phyloP scores from a whole-genome alignment of 345 rosid species.

The Boechera retrofracta region DNA sequence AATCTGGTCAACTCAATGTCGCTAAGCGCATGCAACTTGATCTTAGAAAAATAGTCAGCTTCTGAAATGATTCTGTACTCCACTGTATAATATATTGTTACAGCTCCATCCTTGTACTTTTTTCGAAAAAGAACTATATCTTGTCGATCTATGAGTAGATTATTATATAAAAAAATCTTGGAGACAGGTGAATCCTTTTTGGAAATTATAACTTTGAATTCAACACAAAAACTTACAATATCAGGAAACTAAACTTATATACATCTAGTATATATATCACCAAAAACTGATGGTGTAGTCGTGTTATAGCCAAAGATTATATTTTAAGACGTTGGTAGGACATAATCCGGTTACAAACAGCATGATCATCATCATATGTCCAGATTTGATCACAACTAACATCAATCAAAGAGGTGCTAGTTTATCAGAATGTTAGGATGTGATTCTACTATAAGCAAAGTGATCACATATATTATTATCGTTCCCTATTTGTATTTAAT shows the following conservation, averaged over 20 bases:
- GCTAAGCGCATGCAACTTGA: slow-evolving; percentile 41
- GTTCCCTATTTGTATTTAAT: neutral
- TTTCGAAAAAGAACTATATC: slow-evolving; percentile 26
- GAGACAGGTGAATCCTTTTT: slow-evolving; percentile 21
- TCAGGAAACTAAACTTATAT: neutral
- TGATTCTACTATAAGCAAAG: slow-evolving; percentile 10
- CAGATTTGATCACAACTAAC: slow-evolving; percentile 11
- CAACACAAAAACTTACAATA: neutral
- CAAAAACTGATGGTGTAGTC: neutral
- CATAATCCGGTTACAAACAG: neutral
- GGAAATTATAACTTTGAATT: neutral
- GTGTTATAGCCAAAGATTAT: neutral
- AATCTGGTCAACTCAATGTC: slow-evolving; percentile 40
- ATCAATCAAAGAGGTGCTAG: neutral
- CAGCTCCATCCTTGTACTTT: slow-evolving; percentile 43
- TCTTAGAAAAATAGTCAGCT: slow-evolving; percentile 39
- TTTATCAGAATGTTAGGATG: slow-evolving; percentile 9
- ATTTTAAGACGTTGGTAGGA: neutral
- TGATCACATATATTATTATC: slow-evolving; percentile 1
- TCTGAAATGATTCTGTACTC: slow-evolving; percentile 46
- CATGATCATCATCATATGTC: neutral
- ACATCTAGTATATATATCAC: neutral
- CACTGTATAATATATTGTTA: slow-evolving; percentile 18
- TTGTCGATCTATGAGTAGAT: slow-evolving; percentile 26
- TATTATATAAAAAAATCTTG: neutral